Percentiles rank a stretch among this genome's conserved stretches.
phyloP scores from a whole-genome alignment of 768 basidiomycete genomes.

The Russula lepida region DNA sequence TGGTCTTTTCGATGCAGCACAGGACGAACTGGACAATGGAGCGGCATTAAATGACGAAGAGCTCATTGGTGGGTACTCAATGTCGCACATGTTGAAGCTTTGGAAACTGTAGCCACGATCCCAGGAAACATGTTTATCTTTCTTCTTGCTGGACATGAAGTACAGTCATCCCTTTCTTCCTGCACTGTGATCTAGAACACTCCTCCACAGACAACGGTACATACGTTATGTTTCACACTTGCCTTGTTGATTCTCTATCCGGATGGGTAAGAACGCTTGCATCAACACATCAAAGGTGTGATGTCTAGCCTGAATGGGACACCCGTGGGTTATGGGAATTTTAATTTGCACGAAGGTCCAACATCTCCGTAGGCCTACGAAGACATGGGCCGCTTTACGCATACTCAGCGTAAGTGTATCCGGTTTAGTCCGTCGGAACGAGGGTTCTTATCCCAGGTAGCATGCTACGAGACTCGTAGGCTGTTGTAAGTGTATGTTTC shows the following conservation, averaged over 20 bases:
- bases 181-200: background rate
- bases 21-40: conserved; percentile 13
- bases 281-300: conserved; percentile 29
- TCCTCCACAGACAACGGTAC: conserved; percentile 30
- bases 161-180: background rate
- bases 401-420: conserved; percentile 16
- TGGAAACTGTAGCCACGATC: background rate
- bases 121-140: conserved; percentile 28
- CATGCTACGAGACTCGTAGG: conserved; percentile 43
- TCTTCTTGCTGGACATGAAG: conserved; percentile 31
- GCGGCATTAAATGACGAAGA: conserved; percentile 21
- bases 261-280: conserved; percentile 36
- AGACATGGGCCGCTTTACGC: conserved; percentile 20
- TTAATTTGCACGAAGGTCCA: background rate
- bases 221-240: conserved; percentile 33
- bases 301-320: conserved; percentile 23
- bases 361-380: conserved; percentile 20
- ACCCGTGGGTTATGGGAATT: background rate
- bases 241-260: conserved; percentile 35
- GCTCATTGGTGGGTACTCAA: conserved; percentile 13
- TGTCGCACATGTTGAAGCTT: too few species aligned
- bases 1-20: conserved; percentile 22
- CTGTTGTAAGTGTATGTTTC: conserved; percentile 27
- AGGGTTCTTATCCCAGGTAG: conserved; percentile 24
- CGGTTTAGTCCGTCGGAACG: background rate